These are phyloP conservation scores for Delonix regia DNA, from an alignment of 306 rosid species.

Conservation along the genomic window DNA sequence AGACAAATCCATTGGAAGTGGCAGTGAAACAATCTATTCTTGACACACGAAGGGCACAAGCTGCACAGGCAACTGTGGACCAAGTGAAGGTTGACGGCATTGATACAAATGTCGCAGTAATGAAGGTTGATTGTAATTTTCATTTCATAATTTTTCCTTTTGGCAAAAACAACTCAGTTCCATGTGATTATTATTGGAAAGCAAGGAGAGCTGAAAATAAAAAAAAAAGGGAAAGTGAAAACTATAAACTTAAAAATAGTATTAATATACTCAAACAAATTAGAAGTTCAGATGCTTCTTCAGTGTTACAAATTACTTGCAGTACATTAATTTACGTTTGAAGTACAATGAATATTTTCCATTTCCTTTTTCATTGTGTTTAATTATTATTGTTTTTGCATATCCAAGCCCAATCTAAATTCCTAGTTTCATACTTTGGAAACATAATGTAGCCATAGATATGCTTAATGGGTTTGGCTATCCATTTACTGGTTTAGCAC, in stretches of 20 bases:
- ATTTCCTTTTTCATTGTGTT: neutral
- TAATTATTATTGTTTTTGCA: neutral
- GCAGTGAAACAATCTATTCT: conserved; percentile 70
- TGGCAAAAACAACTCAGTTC: conserved; percentile 19
- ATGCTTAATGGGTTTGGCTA: conserved; percentile 29
- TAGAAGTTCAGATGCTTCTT: conserved; percentile 23
- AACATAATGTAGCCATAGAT: conserved; percentile 1
- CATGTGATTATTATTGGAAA: conserved; percentile 31
- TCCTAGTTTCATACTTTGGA: conserved; percentile 14
- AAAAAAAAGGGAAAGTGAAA: neutral
- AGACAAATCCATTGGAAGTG: conserved; percentile 70
- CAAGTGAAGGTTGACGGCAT: conserved; percentile 95
- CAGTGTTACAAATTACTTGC: conserved; percentile 1
- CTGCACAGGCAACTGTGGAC: conserved; percentile 91
- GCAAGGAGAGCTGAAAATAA: neutral
- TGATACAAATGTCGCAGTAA: conserved; percentile 90
- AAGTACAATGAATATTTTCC: conserved; percentile 1
- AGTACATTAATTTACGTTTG: neutral
- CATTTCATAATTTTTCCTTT: conserved; percentile 25
- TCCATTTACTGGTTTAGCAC: conserved; percentile 16
- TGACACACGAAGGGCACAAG: conserved; percentile 82
- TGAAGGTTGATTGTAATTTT: conserved; percentile 72
- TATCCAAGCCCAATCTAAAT: conserved; percentile 13
- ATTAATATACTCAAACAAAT: conserved; percentile 23
- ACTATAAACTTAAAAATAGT: conserved; percentile 4